Base-by-base conservation (phyloP, 306 rosid genomes). In the cucumber (Cucumis sativus) region DNA sequence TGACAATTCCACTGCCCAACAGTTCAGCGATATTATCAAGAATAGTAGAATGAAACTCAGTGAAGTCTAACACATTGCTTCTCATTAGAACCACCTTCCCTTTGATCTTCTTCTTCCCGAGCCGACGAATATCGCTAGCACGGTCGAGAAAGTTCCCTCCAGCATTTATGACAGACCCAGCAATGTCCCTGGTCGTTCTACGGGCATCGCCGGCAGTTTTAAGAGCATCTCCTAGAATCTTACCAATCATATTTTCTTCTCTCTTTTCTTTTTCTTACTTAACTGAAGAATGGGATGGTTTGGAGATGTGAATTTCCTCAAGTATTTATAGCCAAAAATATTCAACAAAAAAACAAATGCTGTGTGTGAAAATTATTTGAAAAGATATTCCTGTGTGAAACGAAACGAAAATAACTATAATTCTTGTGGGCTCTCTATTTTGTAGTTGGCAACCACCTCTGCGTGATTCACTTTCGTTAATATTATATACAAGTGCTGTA, bases 11-110 rank as follows among this genome's bases (percentile, higher is more conserved):
- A 37, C 85, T 66, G 28, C 97, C 93, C 33, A 86, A 1, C 20
- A 89, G 28, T 84, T 93, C 98, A 20, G 80, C 83, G 70, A 89
- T 8, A 57, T 85, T 74, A 85, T 93, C 98, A 2, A 77, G 25
- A 51, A 89, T 0, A 15, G 93, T 89, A 0, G 93, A 90, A 60
- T 72, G 77, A 10, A 93, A 81, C 62, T 91, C 92, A 37, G 86
- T 87, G 84, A 91, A 68, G 73, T 93, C 98, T 80, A 93, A 20
- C 51, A 88, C 92, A 60, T 91, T 91, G 70, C 88, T 93, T 87
- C 86, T 93, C 92, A 89, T 91, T 83, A 93, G n/a, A 7, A 91
- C 81, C 82, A 88, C 93, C 40, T 40, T 85, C 25, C 97, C 98
- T 81, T 41, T 84, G 8, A 91, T 81, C 61, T 79, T 70, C 56